Base-by-base conservation (phyloP, 1,139 yeast genomes). In the Saccharomyces uvarum region DNA sequence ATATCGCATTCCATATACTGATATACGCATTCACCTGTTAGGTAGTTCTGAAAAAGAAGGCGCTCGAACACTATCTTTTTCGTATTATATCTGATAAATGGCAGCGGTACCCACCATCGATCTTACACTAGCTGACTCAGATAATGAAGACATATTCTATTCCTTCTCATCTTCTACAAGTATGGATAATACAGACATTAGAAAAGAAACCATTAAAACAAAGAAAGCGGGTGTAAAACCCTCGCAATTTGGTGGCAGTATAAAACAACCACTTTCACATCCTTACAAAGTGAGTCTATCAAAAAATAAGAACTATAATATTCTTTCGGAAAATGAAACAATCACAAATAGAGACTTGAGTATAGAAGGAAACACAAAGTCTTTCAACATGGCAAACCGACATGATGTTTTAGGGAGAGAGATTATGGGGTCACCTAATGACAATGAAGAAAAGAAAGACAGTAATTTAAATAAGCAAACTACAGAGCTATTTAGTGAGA, bases 101-200 rank as follows among this genome's bases (percentile, higher is more conserved):
- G 52, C 50, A 24, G 47, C 52, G 21, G 50, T 55, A 8, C 58
- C 59, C 42, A 59, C 63, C 16, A 62, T 62, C 28, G 65, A 62
- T 51, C 54, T 62, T 28, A 62, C 64, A 3, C 52, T 52, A 38
- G 62, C 60, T 8, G 62, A 58, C 47, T 58, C 61, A 32, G 61
- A 59, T 21, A 49, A 19, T 7, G 56, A 52, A 27, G 53, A 49
- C 19, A 19, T 47, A 19, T 33, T 21, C 31, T 48, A 33, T 27
- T 47, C 53, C 11, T 47, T 47, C 21, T 38, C 44, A 8, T 38
- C 44, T 38, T 38, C 44, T 14, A 42, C 53, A 21, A 44, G 32
- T 21, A 24, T 50, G 38, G 53, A 53, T 52, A 46, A 47, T 29
- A 49, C 29, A 14, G 29, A 24, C 6, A 16, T 16, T 42, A 16